These are phyloP conservation scores for Sanghuangporus weigelae DNA, from an alignment of 1,284 basidiomycete species.

Conservation along the genomic window DNA sequence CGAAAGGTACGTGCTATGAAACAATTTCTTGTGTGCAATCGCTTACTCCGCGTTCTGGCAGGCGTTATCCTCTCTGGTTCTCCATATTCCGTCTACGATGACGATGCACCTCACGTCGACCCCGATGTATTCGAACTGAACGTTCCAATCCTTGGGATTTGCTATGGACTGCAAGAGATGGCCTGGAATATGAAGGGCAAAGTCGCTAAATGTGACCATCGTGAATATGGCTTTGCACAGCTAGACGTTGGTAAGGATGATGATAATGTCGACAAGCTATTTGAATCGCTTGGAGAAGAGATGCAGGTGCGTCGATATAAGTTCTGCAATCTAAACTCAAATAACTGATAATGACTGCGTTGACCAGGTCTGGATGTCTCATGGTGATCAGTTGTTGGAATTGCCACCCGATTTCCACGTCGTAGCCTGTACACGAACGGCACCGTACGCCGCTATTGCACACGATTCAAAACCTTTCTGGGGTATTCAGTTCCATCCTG, in stretches of 20 bases:
- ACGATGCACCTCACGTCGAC: conserved; percentile 91
- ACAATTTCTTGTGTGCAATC: not conserved
- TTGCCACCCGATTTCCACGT: conserved; percentile 84
- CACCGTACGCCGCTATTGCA: conserved; percentile 91
- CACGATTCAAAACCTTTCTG: conserved; percentile 90
- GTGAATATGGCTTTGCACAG: conserved; percentile 93
- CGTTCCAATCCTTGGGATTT: conserved; percentile 94
- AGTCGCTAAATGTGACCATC: conserved; percentile 85
- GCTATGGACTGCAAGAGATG: conserved; percentile 98
- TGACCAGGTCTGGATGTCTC: conserved; percentile 98
- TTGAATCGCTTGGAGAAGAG: conserved; percentile 78
- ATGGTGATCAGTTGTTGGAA: conserved; percentile 89
- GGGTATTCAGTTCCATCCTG: conserved; percentile 98
- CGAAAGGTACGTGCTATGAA: conserved; percentile 64
- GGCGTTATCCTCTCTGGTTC: conserved; percentile 98
- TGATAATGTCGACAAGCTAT: conserved; percentile 73
- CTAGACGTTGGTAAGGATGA: conserved; percentile 67
- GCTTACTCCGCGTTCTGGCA: conserved; percentile 29
- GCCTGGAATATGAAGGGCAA: conserved; percentile 86
- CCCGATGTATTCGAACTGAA: conserved; percentile 90
- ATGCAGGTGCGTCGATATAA: conserved; percentile 57
- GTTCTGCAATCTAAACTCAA: not conserved
- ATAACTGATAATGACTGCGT: not conserved
- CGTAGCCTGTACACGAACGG: conserved; percentile 83
- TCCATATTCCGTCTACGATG: conserved; percentile 96